These are phyloP conservation scores for Houttuynia cordata DNA, from an alignment of 164 flowering plant genomes.

Conservation along the genomic window DNA sequence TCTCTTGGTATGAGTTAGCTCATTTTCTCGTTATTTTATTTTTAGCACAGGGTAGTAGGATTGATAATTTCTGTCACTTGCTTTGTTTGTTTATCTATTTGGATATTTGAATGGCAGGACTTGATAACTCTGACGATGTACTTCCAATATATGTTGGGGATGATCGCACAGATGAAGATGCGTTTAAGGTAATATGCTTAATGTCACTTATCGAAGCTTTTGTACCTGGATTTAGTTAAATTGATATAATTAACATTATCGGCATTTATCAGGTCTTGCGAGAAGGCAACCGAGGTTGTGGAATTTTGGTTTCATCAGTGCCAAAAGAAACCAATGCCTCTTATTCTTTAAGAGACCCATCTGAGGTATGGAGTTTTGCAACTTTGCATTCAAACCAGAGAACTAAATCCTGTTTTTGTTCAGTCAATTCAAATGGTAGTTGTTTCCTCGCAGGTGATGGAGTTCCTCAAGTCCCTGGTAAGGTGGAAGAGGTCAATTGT, in stretches of 20 bases:
- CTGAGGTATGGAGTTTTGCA: constrained; percentile 57
- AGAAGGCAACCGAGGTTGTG: constrained; percentile 58
- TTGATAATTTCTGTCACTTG: background rate
- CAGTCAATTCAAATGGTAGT: background rate
- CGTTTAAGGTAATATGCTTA: constrained; percentile 58
- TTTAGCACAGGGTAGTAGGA: too few relatives aligned
- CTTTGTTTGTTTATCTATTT: too few relatives aligned
- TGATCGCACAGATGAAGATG: constrained; percentile 95
- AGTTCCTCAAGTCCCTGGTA: constrained; percentile 55
- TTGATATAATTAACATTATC: background rate
- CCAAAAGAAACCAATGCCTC: constrained; percentile 76
- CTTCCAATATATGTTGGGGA: constrained; percentile 92
- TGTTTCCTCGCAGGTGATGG: constrained; percentile 51
- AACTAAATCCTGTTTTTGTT: background rate
- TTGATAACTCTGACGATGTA: constrained; percentile 43
- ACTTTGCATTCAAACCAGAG: background rate
- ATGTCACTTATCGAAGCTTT: too few relatives aligned
- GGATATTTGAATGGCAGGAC: constrained; percentile 26
- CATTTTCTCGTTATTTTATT: too few relatives aligned
- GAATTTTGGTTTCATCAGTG: constrained; percentile 66
- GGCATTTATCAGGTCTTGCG: constrained; percentile 39
- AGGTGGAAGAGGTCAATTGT: constrained; percentile 26
- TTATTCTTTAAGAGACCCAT: constrained; percentile 71
- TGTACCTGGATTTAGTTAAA: background rate
- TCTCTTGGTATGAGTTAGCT: constrained; percentile 65